Evolutionary conservation across 1,284 basidiomycete genomes (phyloP).

Genomic region (Moesziomyces globuligerus): DNA sequence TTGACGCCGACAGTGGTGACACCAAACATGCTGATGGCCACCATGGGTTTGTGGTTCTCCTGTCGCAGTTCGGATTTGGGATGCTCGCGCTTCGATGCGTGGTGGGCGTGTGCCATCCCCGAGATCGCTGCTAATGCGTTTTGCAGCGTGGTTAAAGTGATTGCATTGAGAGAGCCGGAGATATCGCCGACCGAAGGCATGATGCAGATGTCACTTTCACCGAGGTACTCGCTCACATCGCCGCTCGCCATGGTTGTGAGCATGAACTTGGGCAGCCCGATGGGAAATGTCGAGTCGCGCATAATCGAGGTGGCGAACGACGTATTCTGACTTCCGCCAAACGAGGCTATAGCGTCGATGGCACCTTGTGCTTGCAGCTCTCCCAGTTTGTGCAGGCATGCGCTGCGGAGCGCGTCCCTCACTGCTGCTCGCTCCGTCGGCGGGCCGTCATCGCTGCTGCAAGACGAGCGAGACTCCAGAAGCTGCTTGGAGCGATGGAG

Average conservation of each 20-base stretch:
- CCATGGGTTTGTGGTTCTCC: constrained; percentile 21
- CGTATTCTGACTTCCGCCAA: constrained; percentile 45
- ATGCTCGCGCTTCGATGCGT: neutral
- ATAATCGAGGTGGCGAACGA: constrained; percentile 41
- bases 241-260: constrained; percentile 45
- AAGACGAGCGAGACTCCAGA: constrained; percentile 1
- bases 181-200: constrained; percentile 47
- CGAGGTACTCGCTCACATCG: constrained; percentile 36
- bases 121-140: constrained; percentile 31
- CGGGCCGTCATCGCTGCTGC: neutral
- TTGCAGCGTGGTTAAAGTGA: constrained; percentile 26
- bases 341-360: constrained; percentile 31
- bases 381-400: constrained; percentile 13
- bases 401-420: constrained; percentile 12
- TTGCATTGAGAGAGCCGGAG: constrained; percentile 37
- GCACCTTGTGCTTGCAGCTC: constrained; percentile 1
- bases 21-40: constrained; percentile 46
- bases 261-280: constrained; percentile 45
- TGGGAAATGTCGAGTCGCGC: constrained; percentile 23
- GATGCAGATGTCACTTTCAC: constrained; percentile 42
- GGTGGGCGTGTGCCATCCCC: constrained; percentile 29
- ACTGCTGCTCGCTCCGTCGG: constrained; percentile 12
- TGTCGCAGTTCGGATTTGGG: neutral
- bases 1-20: constrained; percentile 36
- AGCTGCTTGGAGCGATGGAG: constrained; percentile 14